These are phyloP conservation scores for Stephanodiscus triporus DNA, from an alignment of 108 stramenopile species.

Conservation along the genomic window DNA sequence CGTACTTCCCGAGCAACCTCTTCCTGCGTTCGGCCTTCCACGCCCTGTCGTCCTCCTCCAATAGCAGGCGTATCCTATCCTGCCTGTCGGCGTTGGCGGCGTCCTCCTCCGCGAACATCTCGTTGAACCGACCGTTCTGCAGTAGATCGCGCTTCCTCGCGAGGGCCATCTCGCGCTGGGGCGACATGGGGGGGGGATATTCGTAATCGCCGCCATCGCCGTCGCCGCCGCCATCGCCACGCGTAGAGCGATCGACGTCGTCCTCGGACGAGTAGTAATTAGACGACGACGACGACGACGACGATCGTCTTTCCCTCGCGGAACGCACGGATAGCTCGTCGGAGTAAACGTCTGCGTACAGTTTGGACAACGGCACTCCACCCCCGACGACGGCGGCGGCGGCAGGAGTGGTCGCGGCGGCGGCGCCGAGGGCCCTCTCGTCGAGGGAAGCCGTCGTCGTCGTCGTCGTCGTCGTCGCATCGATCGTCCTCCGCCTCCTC, in stretches of 20 bases:
- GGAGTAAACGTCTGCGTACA: constrained; percentile 6
- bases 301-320: neutral
- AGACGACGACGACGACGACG: neutral
- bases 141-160: constrained; percentile 29
- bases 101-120: constrained; percentile 50
- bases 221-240: neutral
- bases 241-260: too few relatives aligned
- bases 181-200: constrained; percentile 3
- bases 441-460: too few relatives aligned
- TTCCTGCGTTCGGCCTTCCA: constrained; percentile 66
- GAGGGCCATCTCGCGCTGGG: constrained; percentile 20
- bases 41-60: constrained; percentile 65
- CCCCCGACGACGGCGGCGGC: neutral
- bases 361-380: neutral
- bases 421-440: too few relatives aligned
- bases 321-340: neutral
- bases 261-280: neutral
- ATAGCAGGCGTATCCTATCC: constrained; percentile 43
- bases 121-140: constrained; percentile 44
- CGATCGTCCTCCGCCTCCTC: neutral
- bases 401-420: neutral
- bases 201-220: constrained; percentile 11
- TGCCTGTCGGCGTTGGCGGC: constrained; percentile 21
- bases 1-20: constrained; percentile 72
- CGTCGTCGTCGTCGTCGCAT: neutral